These are phyloP conservation scores for Collybiopsis confluens DNA, from an alignment of 768 basidiomycete genomes.

Conservation along the genomic window DNA sequence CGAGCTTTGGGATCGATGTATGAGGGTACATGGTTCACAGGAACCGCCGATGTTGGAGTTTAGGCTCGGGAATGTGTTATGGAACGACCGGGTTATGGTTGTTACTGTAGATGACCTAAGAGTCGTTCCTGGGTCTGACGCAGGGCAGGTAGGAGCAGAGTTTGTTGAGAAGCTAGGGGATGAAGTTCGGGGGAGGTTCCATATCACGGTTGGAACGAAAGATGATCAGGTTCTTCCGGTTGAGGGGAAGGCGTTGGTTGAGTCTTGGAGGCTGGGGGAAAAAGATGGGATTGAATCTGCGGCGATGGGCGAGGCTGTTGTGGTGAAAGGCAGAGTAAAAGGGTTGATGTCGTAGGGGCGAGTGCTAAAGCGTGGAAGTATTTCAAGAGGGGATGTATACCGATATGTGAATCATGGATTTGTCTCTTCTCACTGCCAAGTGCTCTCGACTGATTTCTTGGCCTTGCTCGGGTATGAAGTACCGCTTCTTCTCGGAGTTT, in stretches of 20 bases:
- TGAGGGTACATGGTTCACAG: constrained; percentile 29
- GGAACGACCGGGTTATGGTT: constrained; percentile 80
- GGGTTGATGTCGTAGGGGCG: constrained; percentile 9
- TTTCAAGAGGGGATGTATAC: too few species aligned
- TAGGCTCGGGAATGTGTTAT: constrained; percentile 58
- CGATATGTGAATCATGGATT: too few species aligned
- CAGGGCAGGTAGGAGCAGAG: constrained; percentile 31
- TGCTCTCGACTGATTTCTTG: too few species aligned
- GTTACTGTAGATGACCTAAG: constrained; percentile 61
- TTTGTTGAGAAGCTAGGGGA: constrained; percentile 46
- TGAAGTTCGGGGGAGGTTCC: constrained; percentile 50
- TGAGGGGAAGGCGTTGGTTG: constrained; percentile 68
- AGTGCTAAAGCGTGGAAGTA: neutral
- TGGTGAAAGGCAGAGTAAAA: constrained; percentile 10
- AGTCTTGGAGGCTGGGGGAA: constrained; percentile 41
- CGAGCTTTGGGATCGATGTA: constrained; percentile 48
- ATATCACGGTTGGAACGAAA: constrained; percentile 84
- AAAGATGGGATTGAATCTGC: constrained; percentile 21
- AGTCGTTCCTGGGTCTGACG: constrained; percentile 21
- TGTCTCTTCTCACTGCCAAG: too few species aligned
- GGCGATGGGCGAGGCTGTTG: constrained; percentile 23
- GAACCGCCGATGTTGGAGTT: constrained; percentile 56
- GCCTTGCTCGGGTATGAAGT: too few species aligned
- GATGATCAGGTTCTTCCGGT: constrained; percentile 48
- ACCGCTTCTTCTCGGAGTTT: too few species aligned